phyloP scores from a whole-genome alignment of 768 basidiomycete species.

The Amanita subjunquillea region DNA sequence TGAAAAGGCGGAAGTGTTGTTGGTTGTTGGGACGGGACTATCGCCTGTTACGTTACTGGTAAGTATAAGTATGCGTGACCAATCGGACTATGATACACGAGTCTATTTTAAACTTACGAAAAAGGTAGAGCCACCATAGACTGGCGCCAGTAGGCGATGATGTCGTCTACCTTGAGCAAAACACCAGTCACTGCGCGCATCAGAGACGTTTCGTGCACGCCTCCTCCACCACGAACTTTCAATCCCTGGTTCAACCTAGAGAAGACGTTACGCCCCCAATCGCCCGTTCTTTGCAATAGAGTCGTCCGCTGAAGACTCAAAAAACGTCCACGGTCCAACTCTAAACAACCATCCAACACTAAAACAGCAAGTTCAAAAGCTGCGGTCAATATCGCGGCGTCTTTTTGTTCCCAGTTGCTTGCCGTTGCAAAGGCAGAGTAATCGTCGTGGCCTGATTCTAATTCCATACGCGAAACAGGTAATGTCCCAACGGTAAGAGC shows the following conservation, averaged over 20 bases:
- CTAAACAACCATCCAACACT: conserved; percentile 63
- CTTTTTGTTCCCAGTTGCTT: conserved; percentile 27
- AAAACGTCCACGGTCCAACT: conserved; percentile 67
- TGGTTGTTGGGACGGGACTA: not conserved
- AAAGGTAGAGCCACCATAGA: not conserved
- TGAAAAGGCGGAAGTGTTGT: conserved; percentile 10
- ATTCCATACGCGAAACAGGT: conserved; percentile 37
- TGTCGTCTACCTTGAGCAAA: conserved; percentile 58
- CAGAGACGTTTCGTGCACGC: conserved; percentile 49
- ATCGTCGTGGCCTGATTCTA: conserved; percentile 23
- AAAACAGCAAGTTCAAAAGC: conserved; percentile 73
- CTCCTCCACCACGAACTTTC: conserved; percentile 52
- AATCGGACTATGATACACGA: not conserved
- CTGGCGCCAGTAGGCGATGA: not conserved
- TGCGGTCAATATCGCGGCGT: conserved; percentile 64
- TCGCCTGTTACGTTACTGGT: not conserved
- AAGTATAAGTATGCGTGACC: conserved; percentile 4
- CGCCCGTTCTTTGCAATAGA: conserved; percentile 58
- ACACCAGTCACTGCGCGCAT: conserved; percentile 71
- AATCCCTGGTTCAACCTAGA: conserved; percentile 53
- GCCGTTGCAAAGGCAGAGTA: conserved; percentile 18
- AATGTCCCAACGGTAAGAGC: conserved; percentile 70
- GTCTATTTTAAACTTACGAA: not conserved
- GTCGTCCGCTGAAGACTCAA: conserved; percentile 69
- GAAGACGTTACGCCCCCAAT: conserved; percentile 75